phyloP scores from a whole-genome alignment of 2,329 filamentous ascomycete species.

The Talaromyces sp. region DNA sequence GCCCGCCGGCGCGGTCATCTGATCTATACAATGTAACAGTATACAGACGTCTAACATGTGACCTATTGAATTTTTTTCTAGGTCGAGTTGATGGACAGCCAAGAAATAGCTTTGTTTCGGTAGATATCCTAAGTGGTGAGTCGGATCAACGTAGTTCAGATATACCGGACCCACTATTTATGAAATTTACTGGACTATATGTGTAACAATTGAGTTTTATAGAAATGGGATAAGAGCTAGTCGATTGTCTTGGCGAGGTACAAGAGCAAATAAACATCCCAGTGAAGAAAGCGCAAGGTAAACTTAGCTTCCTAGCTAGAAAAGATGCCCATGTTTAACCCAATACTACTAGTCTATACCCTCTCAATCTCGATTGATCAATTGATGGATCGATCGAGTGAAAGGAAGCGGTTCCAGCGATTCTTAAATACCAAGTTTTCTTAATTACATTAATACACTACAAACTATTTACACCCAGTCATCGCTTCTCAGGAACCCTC shows the following conservation, averaged over 20 bases:
- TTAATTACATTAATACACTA: neutral
- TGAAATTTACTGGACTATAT: neutral
- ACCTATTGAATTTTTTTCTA: too few species aligned
- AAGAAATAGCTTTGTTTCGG: too few species aligned
- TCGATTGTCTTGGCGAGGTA: too few species aligned
- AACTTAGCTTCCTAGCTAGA: neutral
- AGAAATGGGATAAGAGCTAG: too few species aligned
- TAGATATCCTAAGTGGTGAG: neutral
- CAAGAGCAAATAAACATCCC: neutral
- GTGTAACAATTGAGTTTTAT: neutral
- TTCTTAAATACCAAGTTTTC: neutral
- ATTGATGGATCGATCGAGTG: neutral
- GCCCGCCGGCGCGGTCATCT: neutral
- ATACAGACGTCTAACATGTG: too few species aligned
- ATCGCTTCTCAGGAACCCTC: conserved; percentile 14
- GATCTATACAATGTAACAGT: neutral
- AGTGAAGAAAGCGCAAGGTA: neutral
- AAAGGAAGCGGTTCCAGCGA: neutral
- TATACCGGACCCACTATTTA: neutral
- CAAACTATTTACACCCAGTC: neutral
- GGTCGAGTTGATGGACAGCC: too few species aligned
- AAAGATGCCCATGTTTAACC: neutral
- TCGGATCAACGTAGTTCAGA: neutral
- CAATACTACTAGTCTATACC: too few species aligned
- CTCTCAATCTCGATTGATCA: neutral